phyloP scores from a whole-genome alignment of 2,329 filamentous ascomycete genomes.

The Fusarium setosum region DNA sequence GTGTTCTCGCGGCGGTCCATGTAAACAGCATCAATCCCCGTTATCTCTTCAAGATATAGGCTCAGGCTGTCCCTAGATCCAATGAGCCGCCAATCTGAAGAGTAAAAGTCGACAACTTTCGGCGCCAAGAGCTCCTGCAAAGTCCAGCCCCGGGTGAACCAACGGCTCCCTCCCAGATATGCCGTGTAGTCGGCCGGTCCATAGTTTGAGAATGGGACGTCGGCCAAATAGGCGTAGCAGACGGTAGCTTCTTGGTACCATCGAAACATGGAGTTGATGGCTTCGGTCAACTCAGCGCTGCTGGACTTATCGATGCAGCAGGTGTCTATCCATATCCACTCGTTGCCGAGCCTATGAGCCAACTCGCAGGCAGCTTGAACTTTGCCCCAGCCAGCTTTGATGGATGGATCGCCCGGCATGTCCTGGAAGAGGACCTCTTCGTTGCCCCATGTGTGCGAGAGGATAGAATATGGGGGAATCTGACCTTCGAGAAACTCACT shows the following conservation, averaged over 20 bases:
- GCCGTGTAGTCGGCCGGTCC: neutral
- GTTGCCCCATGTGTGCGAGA: neutral
- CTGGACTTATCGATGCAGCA: conserved; percentile 1
- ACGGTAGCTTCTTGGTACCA: neutral
- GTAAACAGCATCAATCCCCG: neutral
- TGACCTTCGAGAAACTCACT: neutral
- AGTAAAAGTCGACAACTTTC: neutral
- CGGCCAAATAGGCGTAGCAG: neutral
- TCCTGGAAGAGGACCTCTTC: neutral
- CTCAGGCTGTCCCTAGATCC: neutral
- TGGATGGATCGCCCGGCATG: neutral
- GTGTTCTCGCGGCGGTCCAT: neutral
- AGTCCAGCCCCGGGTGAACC: neutral
- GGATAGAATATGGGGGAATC: neutral
- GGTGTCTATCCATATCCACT: conserved; percentile 1
- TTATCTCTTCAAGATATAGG: neutral
- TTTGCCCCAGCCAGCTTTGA: neutral
- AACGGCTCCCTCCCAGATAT: neutral
- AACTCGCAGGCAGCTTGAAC: neutral
- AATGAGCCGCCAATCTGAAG: neutral
- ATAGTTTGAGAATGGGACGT: neutral
- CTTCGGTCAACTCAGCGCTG: neutral
- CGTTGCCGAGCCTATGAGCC: neutral
- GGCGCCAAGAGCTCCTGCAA: neutral
- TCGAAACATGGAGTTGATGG: conserved; percentile 1